Base-by-base conservation (phyloP, 2,329 filamentous ascomycete genomes). In the Pseudocercospora fuligena region DNA sequence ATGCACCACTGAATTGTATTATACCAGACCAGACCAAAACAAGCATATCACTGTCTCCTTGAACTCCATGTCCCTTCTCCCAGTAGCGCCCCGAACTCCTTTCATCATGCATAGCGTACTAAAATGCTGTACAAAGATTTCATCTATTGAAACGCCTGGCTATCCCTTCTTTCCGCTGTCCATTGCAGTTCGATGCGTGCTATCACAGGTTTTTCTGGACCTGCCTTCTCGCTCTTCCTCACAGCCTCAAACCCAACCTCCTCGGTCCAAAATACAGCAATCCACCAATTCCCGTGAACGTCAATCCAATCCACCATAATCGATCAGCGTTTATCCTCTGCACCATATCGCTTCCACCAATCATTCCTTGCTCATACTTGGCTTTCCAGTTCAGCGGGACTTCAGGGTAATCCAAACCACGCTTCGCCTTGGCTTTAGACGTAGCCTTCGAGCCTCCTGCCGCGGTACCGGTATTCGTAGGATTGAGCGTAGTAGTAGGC, bases 401-500 rank as follows among this genome's bases (percentile, higher is more conserved):
- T 36, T 76, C 75, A 19, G 67, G 66, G 9, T 58, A 58, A 19
- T 74, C 72, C 14, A 74, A 67, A 11, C 70, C 69, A 36, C 74
- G 69, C 72, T 76, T 73, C 12, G 11, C 19, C 9, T 21, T 40
- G 9, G 66, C 65, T 51, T 75, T 78, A 31, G 62, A 54, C 46
- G 71, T 72, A 40, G 54, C 60, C 61, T 78, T 82, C 4, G 76
- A 71, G 5, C 75, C 79, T 4, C 77, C 70, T 3, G 78, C 76
- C 2, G 80, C 77, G 14, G 78, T 78, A 3, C 76, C 75, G 21
- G 79, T 75, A 21, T 73, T 75, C 1, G 79, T 81, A 0, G 89
- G 87, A 73, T 91, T 89, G 66, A 92, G 81, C 0, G 88, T 90
- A 11, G 83, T 82, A 2, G 89, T 91, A 1, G 90, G 89, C 5